phyloP scores from a whole-genome alignment of 2,329 filamentous ascomycete genomes.

The Alternaria viburni region DNA sequence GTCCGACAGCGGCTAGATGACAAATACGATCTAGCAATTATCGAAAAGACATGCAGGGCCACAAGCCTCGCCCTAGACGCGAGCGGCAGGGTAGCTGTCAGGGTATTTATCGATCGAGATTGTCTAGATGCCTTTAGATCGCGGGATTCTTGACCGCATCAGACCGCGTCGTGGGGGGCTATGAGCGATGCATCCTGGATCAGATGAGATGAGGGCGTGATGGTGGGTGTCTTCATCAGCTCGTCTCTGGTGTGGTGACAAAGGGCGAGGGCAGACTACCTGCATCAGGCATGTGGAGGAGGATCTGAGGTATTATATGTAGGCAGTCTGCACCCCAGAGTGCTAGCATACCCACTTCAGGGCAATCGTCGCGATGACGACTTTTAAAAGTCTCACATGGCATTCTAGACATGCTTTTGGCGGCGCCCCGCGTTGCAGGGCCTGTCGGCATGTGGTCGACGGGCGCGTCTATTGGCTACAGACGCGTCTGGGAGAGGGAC shows the following conservation, averaged over 20 bases:
- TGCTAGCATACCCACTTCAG: constrained; percentile 13
- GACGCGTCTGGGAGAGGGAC: neutral
- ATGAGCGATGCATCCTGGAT: neutral
- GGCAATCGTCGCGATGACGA: constrained; percentile 12
- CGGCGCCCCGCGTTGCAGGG: constrained; percentile 12
- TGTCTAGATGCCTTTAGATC: constrained; percentile 1
- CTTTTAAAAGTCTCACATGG: constrained; percentile 8
- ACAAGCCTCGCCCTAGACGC: neutral
- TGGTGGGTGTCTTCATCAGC: neutral
- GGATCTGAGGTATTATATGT: constrained; percentile 14
- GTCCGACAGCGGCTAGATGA: constrained; percentile 12
- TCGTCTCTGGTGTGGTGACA: neutral
- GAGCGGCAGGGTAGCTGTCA: constrained; percentile 3
- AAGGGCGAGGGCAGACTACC: neutral
- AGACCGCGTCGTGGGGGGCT: neutral
- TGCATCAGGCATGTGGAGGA: constrained; percentile 10
- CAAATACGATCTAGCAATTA: constrained; percentile 8
- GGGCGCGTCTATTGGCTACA: constrained; percentile 7
- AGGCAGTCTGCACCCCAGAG: constrained; percentile 30
- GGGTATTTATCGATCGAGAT: constrained; percentile 9
- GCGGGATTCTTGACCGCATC: constrained; percentile 1
- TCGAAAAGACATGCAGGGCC: constrained; percentile 11
- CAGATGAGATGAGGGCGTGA: neutral
- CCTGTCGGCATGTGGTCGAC: constrained; percentile 13
- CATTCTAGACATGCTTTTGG: constrained; percentile 8